A percentile compares a stretch with the other conserved stretches of the same genome.
phyloP scores from a whole-genome alignment of 495 filamentous ascomycete species.

The Penicillium coffeae region DNA sequence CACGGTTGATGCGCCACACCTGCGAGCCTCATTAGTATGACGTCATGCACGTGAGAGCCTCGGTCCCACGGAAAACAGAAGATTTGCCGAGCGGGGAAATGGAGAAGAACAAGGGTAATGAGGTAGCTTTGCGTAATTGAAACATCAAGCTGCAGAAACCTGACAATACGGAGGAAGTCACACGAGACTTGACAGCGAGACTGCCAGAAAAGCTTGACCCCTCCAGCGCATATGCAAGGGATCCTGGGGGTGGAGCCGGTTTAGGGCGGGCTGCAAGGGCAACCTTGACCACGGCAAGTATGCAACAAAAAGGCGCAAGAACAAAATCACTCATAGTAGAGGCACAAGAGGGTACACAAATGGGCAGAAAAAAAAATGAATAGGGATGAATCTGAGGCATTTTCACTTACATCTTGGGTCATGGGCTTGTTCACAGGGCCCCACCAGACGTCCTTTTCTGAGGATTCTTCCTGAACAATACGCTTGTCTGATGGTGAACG shows the following conservation, averaged over 20 bases:
- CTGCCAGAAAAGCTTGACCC: conserved; percentile 37
- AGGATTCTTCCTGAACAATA: conserved; percentile 86
- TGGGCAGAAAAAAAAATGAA: conserved; percentile 11
- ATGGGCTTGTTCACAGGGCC: conserved; percentile 99
- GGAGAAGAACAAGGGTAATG: not conserved
- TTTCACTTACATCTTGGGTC: conserved; percentile 85
- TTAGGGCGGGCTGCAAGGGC: conserved; percentile 30
- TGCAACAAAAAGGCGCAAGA: conserved; percentile 9
- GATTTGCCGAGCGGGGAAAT: not conserved
- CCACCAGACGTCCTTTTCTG: conserved; percentile 94
- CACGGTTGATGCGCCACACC: conserved; percentile 99
- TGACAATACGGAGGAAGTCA: not conserved
- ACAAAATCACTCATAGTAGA: conserved; percentile 20
- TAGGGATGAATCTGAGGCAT: no score
- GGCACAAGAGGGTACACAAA: not conserved
- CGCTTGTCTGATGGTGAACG: conserved; percentile 96
- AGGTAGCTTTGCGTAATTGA: not conserved
- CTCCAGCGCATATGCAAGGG: conserved; percentile 25
- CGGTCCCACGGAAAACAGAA: conserved; percentile 7
- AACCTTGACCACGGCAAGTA: conserved; percentile 10
- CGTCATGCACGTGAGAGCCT: conserved; percentile 35
- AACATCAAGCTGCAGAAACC: not conserved
- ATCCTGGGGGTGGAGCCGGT: conserved; percentile 16
- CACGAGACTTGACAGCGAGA: conserved; percentile 3
- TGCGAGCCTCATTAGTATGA: conserved; percentile 40